Conservation (phyloP, 2,329 filamentous ascomycete species). For the Hymenoscyphus salicellus region DNA sequence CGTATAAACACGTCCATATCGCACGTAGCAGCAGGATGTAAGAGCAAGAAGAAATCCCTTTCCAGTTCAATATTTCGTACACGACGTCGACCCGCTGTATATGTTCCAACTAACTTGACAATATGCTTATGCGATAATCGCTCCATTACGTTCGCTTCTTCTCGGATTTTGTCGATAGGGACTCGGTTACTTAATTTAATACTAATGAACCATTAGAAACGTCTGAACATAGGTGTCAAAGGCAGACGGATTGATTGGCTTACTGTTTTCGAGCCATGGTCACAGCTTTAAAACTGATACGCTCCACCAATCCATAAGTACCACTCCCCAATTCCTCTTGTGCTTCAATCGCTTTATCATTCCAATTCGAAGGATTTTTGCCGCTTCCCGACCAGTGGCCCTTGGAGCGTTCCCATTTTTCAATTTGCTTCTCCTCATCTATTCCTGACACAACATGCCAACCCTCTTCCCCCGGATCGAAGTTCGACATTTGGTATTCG, state of each 20-base stretch:
- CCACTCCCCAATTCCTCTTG: conserved; percentile 42
- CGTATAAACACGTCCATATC: conserved; percentile 42
- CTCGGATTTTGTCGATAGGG: conserved; percentile 43
- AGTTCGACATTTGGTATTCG: neutral
- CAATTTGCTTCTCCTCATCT: conserved; percentile 25
- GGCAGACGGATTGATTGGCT: neutral
- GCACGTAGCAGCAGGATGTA: conserved; percentile 49
- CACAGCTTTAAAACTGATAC: conserved; percentile 41
- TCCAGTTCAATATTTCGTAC: neutral
- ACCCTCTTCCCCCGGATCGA: conserved; percentile 16
- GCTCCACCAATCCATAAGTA: conserved; percentile 45
- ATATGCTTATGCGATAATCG: conserved; percentile 48
- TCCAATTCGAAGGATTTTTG: conserved; percentile 25
- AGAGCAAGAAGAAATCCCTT: conserved; percentile 43
- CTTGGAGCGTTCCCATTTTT: conserved; percentile 25
- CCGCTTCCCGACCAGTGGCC: conserved; percentile 29
- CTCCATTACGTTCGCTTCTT: conserved; percentile 48
- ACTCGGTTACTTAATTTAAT: conserved; percentile 25
- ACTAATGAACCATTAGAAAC: conserved; percentile 8
- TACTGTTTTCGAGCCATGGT: conserved; percentile 45
- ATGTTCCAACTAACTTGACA: conserved; percentile 47
- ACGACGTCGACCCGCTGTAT: conserved; percentile 39
- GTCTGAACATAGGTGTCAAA: neutral
- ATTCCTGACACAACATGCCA: conserved; percentile 25
- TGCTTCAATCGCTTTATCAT: conserved; percentile 21